Conservation (phyloP, 2,329 filamentous ascomycete species). For the Curvularia lunata region DNA sequence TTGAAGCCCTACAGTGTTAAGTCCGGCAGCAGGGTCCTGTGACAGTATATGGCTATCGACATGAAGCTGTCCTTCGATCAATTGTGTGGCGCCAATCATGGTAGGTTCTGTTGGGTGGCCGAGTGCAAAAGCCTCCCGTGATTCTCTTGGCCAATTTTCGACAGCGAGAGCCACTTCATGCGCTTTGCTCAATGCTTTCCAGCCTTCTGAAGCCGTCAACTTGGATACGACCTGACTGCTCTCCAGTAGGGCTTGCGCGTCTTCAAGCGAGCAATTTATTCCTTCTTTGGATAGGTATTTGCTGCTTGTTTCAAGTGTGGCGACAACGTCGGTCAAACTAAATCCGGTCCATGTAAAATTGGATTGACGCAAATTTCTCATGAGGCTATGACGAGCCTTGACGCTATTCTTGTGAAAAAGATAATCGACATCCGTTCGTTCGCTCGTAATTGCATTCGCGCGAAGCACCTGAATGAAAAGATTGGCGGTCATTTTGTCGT, state of each 20-base stretch:
- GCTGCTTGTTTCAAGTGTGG: constrained; percentile 69
- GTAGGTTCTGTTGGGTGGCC: constrained; percentile 54
- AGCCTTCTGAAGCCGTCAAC: constrained; percentile 66
- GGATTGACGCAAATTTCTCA: constrained; percentile 80
- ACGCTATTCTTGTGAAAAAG: constrained; percentile 81
- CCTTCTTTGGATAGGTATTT: constrained; percentile 70
- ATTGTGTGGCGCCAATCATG: constrained; percentile 64
- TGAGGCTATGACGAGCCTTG: constrained; percentile 69
- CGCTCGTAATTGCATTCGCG: constrained; percentile 86
- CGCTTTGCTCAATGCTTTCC: constrained; percentile 69
- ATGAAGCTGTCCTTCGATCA: constrained; percentile 62
- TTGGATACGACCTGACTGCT: constrained; percentile 70
- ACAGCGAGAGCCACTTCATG: constrained; percentile 82
- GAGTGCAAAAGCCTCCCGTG: constrained; percentile 72
- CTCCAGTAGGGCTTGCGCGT: constrained; percentile 65
- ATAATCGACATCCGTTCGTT: constrained; percentile 82
- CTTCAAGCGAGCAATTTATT: constrained; percentile 65
- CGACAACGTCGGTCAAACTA: constrained; percentile 65
- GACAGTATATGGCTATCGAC: constrained; percentile 52
- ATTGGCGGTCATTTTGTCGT: constrained; percentile 83
- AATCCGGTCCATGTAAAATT: constrained; percentile 89
- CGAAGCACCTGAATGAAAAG: constrained; percentile 84
- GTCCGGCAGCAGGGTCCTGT: constrained; percentile 33
- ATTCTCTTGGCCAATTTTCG: constrained; percentile 67
- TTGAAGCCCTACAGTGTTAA: constrained; percentile 37